Evolutionary conservation across 106 monocot species (phyloP), one percentile per base, ranked within the genome.

Genomic region (Posidonia australis): DNA sequence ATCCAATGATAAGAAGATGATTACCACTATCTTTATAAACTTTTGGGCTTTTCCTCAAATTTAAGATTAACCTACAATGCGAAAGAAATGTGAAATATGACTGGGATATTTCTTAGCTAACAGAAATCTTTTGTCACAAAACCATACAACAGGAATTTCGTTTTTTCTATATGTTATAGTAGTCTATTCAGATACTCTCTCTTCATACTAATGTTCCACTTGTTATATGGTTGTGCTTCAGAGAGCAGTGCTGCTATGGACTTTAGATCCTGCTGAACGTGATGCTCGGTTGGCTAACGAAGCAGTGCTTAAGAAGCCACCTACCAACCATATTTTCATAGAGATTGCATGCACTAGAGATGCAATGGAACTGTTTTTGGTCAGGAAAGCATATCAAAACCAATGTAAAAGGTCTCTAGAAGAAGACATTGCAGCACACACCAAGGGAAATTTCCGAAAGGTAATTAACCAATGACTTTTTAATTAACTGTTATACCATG

Each of bases 351-450:
- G 78, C 52, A 36, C 82, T 3, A 72, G 85, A 47, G 68, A 51
- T 13, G 45, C 82, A 0, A 80, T 60, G 21, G 77, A 88, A 59
- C 67, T 85, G 41, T 66, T 92, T 21, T 58, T 67, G 4, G 76
- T 26, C 13, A 67, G 80, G 44, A 72, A 62, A 62, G 92, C 84
- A 22, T 92, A 92, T 71, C 92, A 88, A 27, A 77, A 10, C 21
- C 79, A 77, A 9, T 85, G 55, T 78, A 88, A 83, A 71, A 68
- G 82, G 41, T 93, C 85, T 20, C 70, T 92, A 23, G 88, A 92
- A 76, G 92, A 92, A 82, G 92, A 88, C 24, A 85, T 92, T 18
- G 87, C 88, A 5, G 71, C 76, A 5, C 85, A 88, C 73, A 77
- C 78, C 57, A 71, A 66, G 10, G 92, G 73, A 5, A 82, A 79